Conservation (phyloP, 345 rosid species). For the thale cress (Arabidopsis thaliana) region DNA sequence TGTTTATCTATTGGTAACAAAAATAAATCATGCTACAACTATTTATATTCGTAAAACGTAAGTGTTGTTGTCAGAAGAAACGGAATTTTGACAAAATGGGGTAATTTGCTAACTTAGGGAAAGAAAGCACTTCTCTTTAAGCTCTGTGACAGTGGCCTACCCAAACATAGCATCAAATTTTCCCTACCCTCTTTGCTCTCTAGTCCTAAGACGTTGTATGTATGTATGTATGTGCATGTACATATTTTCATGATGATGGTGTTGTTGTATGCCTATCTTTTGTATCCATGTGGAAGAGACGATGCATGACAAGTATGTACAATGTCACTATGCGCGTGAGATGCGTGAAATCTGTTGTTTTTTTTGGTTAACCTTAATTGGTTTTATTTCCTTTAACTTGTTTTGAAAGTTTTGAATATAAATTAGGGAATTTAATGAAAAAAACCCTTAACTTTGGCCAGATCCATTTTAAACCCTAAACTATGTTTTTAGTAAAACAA, state of each 20-base stretch:
- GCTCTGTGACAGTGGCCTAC: slow-evolving; percentile 39
- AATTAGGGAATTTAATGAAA: no score
- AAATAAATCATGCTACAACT: not conserved
- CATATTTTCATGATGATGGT: not conserved
- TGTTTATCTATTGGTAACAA: not conserved
- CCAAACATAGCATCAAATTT: slow-evolving; percentile 40
- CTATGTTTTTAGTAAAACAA: no score
- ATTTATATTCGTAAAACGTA: slow-evolving; percentile 20
- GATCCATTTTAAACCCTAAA: no score
- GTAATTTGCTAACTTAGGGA: slow-evolving; percentile 37
- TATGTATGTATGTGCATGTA: slow-evolving; percentile 9
- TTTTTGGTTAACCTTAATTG: not conserved
- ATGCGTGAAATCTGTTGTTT: slow-evolving; percentile 2
- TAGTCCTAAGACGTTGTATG: slow-evolving; percentile 9
- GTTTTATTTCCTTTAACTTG: not conserved
- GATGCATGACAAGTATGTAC: slow-evolving; percentile 26
- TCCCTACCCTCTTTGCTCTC: slow-evolving; percentile 22
- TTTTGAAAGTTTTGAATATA: not conserved
- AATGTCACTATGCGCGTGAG: slow-evolving; percentile 31
- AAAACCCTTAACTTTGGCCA: no score
- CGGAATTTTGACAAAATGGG: slow-evolving; percentile 43
- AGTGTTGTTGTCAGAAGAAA: slow-evolving; percentile 43
- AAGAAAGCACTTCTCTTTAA: slow-evolving; percentile 39
- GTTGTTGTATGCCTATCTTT: not conserved
- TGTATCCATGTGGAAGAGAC: slow-evolving; percentile 13